Evolutionary conservation across 345 rosid species (phyloP), one percentile per base, ranked within the genome.

Genomic region (Physaria fendleri): DNA sequence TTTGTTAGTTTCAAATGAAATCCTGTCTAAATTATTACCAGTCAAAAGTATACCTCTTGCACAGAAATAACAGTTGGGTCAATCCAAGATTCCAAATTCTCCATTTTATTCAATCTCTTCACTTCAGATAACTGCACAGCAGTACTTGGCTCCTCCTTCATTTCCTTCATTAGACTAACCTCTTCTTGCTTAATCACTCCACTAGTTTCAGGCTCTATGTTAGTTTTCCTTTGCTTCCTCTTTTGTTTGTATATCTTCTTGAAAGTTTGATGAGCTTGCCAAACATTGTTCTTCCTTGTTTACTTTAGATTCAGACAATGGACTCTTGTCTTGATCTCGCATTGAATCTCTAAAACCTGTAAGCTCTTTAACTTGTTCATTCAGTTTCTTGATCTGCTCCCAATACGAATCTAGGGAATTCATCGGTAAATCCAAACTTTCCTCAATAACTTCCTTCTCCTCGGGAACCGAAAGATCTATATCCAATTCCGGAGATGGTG

Each of bases 331-430:
- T 16, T 56, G 54, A 12, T 33, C 57, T 6, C 59, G 44, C 33
- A 62, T 24, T 2, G 53, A 48, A 29, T 72, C 76, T 63, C 66
- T 77, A 53, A 45, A 69, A 23, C 75, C 81, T 4, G 80, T 70
- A 41, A 79, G 69, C 63, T 68, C 82, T 64, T 73, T 80, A 34
- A 79, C 80, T 44, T 54, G 46, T 33, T 78, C 82, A 42, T 83
- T 91, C 16, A 83, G 63, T 55, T 55, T 77, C 46, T 68, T 76
- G 22, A 85, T 83, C 72, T 81, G 86, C 12, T 89, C 86, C 91
- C 83, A 79, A 29, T 69, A 77, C 2, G 71, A 48, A 59, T 72
- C 67, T 38, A 77, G 25, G 9, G 81, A 80, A 40, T 62, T 79
- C 32, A 14, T 69, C 21, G 46, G 28, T 10, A 69, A 21, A 1